Percentiles rank a stretch among this genome's conserved stretches.
Evolutionary conservation across 192 early-diverging fungal genomes (phyloP).

Genomic region (Backusella sp.): DNA sequence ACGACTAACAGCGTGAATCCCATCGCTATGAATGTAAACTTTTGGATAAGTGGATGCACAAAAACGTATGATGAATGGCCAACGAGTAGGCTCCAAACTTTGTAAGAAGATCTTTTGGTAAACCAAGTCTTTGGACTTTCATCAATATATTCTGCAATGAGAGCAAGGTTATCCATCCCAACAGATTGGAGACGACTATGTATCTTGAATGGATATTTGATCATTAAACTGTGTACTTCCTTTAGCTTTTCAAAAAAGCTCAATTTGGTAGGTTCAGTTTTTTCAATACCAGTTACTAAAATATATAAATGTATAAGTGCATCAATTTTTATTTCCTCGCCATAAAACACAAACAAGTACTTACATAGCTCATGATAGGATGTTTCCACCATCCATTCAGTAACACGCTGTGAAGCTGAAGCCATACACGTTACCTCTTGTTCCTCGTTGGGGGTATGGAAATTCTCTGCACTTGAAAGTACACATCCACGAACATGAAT

Average conservation of each 20-base stretch:
- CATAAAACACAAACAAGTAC: background rate
- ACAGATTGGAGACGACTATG: background rate
- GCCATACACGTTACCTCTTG: conserved; percentile 94
- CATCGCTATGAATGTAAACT: background rate
- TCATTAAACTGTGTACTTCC: conserved; percentile 22
- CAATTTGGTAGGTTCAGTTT: background rate
- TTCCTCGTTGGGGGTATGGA: conserved; percentile 78
- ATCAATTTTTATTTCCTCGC: background rate
- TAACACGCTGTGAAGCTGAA: conserved; percentile 58
- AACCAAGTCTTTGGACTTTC: background rate
- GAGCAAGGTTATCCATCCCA: background rate
- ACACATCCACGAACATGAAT: conserved; percentile 79
- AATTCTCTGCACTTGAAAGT: conserved; percentile 73
- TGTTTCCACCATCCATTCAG: conserved; percentile 74
- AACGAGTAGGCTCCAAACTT: conserved; percentile 15
- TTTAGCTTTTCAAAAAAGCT: conserved; percentile 15
- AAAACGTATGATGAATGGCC: conserved; percentile 16
- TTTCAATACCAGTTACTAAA: background rate
- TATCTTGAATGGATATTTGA: conserved; percentile 18
- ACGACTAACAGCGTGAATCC: background rate
- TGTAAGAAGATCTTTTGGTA: background rate
- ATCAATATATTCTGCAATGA: background rate
- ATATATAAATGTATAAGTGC: background rate
- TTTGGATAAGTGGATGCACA: conserved; percentile 10
- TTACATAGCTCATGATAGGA: conserved; percentile 18